These are phyloP conservation scores for Elsinoe fawcettii DNA, from an alignment of 2,329 filamentous ascomycete genomes.

Conservation along the genomic window DNA sequence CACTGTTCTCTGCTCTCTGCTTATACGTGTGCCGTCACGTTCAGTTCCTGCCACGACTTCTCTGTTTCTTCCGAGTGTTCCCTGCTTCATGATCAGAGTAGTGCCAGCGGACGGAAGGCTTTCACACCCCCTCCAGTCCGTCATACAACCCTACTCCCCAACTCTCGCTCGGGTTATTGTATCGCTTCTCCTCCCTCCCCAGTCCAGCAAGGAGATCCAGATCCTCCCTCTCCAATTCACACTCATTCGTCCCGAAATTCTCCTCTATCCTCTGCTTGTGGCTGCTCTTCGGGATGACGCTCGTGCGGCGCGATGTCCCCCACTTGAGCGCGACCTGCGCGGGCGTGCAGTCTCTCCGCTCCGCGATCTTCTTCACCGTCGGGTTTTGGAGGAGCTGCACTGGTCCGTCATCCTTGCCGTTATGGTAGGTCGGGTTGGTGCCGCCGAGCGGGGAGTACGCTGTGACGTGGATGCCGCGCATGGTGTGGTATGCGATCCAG, in stretches of 20 bases:
- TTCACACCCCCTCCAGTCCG: conserved; percentile 32
- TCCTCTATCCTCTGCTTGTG: conserved; percentile 38
- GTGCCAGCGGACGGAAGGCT: neutral
- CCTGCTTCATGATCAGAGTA: too few relatives aligned
- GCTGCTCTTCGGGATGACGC: conserved; percentile 46
- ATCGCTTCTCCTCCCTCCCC: conserved; percentile 32
- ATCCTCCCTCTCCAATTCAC: conserved; percentile 35
- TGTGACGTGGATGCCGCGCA: conserved; percentile 45
- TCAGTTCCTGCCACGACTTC: conserved; percentile 21
- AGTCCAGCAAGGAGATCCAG: conserved; percentile 27
- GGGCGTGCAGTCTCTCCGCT: conserved; percentile 35
- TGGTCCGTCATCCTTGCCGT: conserved; percentile 24
- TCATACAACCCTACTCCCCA: conserved; percentile 38
- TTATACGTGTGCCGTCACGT: too few relatives aligned
- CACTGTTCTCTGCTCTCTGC: neutral
- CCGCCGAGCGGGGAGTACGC: conserved; percentile 44
- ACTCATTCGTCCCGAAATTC: conserved; percentile 34
- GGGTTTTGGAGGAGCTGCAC: conserved; percentile 36
- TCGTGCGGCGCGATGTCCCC: conserved; percentile 41
- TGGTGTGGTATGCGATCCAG: conserved; percentile 44
- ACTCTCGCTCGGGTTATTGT: conserved; percentile 35
- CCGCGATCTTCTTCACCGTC: conserved; percentile 35
- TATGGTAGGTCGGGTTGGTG: conserved; percentile 41
- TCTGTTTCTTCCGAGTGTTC: too few relatives aligned
- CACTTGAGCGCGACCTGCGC: conserved; percentile 43